Conservation (phyloP, 306 rosid species). For the Dryas drummondii region DNA sequence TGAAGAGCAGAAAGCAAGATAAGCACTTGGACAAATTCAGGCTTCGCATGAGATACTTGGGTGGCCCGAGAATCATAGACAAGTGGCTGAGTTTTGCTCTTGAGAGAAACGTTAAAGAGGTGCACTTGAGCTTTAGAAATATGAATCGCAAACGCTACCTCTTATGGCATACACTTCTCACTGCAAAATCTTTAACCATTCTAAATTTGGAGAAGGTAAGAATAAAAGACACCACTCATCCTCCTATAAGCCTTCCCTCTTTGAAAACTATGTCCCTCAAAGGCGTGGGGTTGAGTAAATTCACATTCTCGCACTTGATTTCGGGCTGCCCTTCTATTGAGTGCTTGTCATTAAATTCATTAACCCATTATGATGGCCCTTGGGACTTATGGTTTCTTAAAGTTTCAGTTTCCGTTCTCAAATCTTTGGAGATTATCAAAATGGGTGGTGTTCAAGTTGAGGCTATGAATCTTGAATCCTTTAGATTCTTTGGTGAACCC, state of each 20-base stretch:
- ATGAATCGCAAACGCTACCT: too few species aligned
- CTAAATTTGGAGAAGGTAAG: not conserved
- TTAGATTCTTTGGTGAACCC: not conserved
- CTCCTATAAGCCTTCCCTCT: slow-evolving; percentile 1
- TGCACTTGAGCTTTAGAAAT: not conserved
- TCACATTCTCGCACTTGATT: not conserved
- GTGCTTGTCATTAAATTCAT: not conserved
- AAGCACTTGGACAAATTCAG: not conserved
- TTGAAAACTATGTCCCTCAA: slow-evolving; percentile 9
- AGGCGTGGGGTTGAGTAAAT: not conserved
- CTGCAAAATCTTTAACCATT: not conserved
- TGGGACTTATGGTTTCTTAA: too few species aligned
- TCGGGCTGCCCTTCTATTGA: slow-evolving; percentile 3
- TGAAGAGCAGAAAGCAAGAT: not conserved
- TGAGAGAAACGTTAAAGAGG: slow-evolving; percentile 4
- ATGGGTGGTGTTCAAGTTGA: not conserved
- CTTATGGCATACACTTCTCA: not conserved
- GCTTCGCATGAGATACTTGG: not conserved
- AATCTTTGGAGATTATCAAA: not conserved
- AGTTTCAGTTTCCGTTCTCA: slow-evolving; percentile 15
- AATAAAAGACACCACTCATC: not conserved
- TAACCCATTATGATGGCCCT: too few species aligned
- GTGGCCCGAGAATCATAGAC: not conserved
- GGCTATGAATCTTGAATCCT: slow-evolving; percentile 15
- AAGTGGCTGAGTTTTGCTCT: slow-evolving; percentile 6